Base-by-base conservation (phyloP, 768 basidiomycete genomes). In the Hygrocybe coccinea region DNA sequence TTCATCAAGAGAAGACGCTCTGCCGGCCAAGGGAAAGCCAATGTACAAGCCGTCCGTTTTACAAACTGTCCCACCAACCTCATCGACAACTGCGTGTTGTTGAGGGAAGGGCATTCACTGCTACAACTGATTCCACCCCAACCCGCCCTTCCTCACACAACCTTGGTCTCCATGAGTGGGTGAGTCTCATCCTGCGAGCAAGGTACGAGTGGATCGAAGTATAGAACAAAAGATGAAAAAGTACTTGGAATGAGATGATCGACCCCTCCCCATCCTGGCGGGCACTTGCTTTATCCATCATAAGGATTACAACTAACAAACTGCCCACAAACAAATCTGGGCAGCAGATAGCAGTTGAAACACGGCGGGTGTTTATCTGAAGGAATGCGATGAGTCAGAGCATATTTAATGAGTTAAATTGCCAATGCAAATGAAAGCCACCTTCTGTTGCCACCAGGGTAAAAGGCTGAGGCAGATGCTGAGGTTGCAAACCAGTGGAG, bases 111-210 rank as follows among this genome's bases (percentile, higher is more conserved):
- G 8, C 22, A 65, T 82, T 55, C 51, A 94, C 95, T 93, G 72
- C 98, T 98, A 74, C 97, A 99, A 67, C 97, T 98, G 58, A 97
- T 86, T 12, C 97, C 95, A 39, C 80, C 80, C 95, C 95, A 99
- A 0, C 94, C 95, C 1, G 94, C 91, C 63, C 86, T 3, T 83
- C 82, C 44, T 86, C 86, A 58, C 97, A 78, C 22, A 93, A 84
- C 53, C 84, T 82, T 90, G 85, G 47, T 86, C 84, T 0, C 95
- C 95, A 59, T 97, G 93, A 14, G 92, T 85, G 25, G 98, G 77
- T 5, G 95, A 95, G 67, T 92, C 97, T 62, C 95, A 97, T 65
- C 97, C 94, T 49, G 44, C 21, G 6, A n/a, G 39, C 5, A 21
- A 8, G n/a, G 46, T 37, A 5, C n/a, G 49, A 56, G 47, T 25